Percentiles rank a stretch among this genome's conserved stretches.
Evolutionary conservation across 139 green algal genomes (phyloP).

Genomic region (Dunaliella sp.): DNA sequence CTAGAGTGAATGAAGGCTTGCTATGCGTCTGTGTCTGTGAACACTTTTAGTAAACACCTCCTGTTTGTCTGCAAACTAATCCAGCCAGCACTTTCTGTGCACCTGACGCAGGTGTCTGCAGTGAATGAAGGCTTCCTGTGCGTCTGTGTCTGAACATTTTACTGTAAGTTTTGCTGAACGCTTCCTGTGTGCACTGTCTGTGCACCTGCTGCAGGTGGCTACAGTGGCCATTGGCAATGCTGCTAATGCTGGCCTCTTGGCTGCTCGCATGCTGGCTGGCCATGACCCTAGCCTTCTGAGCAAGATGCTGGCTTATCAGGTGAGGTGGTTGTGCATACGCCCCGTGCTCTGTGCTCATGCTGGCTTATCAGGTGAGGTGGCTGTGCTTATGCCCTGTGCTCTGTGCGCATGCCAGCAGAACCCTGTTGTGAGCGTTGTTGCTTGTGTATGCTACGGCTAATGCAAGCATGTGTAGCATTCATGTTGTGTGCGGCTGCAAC

Average conservation of each 20-base stretch:
- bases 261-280: constrained; percentile 79
- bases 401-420: no score
- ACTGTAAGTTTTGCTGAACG: not conserved
- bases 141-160: not conserved
- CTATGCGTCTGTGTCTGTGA: not conserved
- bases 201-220: constrained; percentile 59
- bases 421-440: no score
- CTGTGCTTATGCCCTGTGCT: no score
- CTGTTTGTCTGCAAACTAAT: no score
- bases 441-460: no score
- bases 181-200: not conserved
- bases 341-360: no score
- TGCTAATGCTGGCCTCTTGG: constrained; percentile 93
- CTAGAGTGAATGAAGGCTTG: no score
- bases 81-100: not conserved
- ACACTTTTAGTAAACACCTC: not conserved
- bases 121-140: no score
- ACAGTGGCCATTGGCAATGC: constrained; percentile 97
- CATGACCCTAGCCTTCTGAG: constrained; percentile 57
- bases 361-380: no score
- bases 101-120: not conserved
- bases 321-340: no score
- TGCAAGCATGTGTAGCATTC: no score
- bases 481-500: no score
- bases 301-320: constrained; percentile 73